Percentiles rank a stretch among this genome's conserved stretches.
phyloP scores from a whole-genome alignment of 2,329 filamentous ascomycete genomes.

The Nemania abortiva region DNA sequence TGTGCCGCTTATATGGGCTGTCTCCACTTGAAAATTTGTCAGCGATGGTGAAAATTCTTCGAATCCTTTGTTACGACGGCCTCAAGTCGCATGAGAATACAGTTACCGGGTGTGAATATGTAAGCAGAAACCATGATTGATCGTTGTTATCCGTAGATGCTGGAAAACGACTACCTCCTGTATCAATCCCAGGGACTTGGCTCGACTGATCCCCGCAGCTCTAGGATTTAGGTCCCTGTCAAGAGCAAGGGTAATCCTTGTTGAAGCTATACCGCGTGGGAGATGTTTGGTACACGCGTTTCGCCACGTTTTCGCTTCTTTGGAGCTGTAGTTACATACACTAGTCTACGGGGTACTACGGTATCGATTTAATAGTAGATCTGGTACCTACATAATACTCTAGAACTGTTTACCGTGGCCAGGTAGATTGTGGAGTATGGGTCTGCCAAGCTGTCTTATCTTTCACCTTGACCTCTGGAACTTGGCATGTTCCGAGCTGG shows the following conservation, averaged over 20 bases:
- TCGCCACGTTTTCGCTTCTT: not conserved
- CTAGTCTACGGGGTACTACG: no score
- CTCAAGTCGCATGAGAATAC: not conserved
- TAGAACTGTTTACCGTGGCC: no score
- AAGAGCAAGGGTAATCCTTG: not conserved
- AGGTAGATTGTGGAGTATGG: not conserved
- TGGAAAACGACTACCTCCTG: not conserved
- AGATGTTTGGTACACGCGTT: not conserved
- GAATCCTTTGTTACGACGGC: not conserved
- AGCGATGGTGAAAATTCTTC: not conserved
- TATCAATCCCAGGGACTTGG: not conserved
- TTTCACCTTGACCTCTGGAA: not conserved
- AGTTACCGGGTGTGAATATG: not conserved
- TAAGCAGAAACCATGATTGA: not conserved
- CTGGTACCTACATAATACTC: no score
- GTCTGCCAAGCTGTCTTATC: not conserved
- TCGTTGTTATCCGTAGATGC: not conserved
- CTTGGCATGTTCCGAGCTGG: not conserved
- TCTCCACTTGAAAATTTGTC: not conserved
- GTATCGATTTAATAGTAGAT: no score
- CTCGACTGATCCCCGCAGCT: not conserved
- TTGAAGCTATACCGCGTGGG: not conserved
- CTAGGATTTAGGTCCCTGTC: conserved; percentile 1
- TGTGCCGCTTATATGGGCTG: not conserved
- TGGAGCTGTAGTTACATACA: not conserved